Conservation (phyloP, 2,329 filamentous ascomycete species). For the Scopulariopsis brevicaulis region DNA sequence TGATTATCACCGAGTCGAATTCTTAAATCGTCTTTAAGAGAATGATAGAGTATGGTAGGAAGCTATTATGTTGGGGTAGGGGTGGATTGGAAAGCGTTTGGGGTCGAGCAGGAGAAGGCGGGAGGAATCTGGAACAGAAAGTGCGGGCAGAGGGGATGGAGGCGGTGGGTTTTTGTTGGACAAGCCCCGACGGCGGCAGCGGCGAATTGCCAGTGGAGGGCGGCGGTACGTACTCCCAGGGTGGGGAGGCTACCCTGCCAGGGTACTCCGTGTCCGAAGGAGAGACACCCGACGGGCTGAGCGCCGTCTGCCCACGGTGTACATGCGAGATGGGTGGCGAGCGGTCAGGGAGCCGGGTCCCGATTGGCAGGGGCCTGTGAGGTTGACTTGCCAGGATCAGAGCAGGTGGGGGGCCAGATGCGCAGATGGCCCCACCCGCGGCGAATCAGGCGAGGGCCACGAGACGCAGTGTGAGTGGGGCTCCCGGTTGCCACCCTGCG, state of each 20-base stretch:
- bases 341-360: neutral
- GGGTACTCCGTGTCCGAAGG: neutral
- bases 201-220: neutral
- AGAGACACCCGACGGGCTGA: neutral
- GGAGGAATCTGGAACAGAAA: constrained; percentile 3
- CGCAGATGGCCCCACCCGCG: neutral
- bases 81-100: neutral
- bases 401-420: neutral
- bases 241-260: neutral
- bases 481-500: neutral
- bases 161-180: constrained; percentile 6
- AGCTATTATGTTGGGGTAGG: neutral
- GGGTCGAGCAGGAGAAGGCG: constrained; percentile 1
- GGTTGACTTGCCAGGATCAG: neutral
- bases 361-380: neutral
- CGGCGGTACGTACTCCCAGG: neutral
- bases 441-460: constrained; percentile 1
- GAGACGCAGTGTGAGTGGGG: constrained; percentile 4
- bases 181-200: neutral
- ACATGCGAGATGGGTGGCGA: constrained; percentile 3
- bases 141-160: constrained; percentile 5
- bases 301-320: neutral
- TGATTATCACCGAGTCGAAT: neutral
- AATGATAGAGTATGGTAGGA: neutral
- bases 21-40: neutral